Evolutionary conservation across 805 yeast genomes (phyloP).

Genomic region (Priceomyces fermenticarens): DNA sequence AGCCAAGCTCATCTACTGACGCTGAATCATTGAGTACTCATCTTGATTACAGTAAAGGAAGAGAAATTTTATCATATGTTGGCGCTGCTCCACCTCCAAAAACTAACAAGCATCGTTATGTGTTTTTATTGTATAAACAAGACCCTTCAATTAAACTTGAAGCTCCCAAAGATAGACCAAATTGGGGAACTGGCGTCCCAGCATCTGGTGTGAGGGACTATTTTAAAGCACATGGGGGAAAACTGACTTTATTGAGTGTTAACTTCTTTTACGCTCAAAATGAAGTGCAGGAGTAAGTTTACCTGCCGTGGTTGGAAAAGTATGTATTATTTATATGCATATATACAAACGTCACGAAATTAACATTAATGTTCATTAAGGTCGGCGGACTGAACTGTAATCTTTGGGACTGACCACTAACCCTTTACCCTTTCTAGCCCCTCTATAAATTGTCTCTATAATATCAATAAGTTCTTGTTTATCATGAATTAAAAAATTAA

Average conservation of each 20-base stretch:
- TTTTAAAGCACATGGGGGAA: slow-evolving; percentile 56
- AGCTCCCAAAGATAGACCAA: slow-evolving; percentile 56
- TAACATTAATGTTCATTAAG: slow-evolving; percentile 2
- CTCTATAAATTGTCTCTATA: slow-evolving; percentile 83
- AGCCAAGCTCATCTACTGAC: slow-evolving; percentile 19
- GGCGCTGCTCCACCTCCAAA: slow-evolving; percentile 92
- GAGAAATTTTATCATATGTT: slow-evolving; percentile 51
- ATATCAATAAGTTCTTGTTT: slow-evolving; percentile 90
- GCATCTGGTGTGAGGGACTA: slow-evolving; percentile 76
- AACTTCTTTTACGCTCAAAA: slow-evolving; percentile 86
- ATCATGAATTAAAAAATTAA: slow-evolving; percentile 72
- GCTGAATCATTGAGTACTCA: slow-evolving; percentile 32
- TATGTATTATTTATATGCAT: slow-evolving; percentile 3
- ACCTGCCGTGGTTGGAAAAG: neutral
- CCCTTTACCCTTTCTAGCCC: slow-evolving; percentile 91
- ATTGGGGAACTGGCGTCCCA: slow-evolving; percentile 86
- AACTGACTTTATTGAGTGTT: slow-evolving; percentile 61
- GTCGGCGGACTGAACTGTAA: slow-evolving; percentile 38
- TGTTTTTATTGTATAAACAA: slow-evolving; percentile 71
- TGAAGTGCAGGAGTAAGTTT: slow-evolving; percentile 15
- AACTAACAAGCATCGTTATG: slow-evolving; percentile 86
- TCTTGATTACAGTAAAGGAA: slow-evolving; percentile 35
- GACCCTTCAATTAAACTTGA: slow-evolving; percentile 41
- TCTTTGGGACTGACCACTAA: slow-evolving; percentile 81
- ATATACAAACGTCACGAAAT: neutral